Base-by-base conservation (phyloP, 441 rosid genomes). In the Arabidopsis hybrid region DNA sequence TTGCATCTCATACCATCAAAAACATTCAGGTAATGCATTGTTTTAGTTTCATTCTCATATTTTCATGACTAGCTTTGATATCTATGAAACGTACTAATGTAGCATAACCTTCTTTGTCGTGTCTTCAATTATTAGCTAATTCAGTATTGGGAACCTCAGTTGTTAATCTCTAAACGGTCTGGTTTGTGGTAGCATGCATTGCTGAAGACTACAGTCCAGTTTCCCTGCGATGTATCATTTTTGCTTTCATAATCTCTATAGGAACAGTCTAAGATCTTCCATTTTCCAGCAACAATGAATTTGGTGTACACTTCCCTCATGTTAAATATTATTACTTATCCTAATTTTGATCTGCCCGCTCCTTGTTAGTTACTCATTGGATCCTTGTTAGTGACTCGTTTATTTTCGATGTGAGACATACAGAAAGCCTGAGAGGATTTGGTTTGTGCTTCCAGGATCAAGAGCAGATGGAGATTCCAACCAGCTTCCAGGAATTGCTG, bases 401-500 rank as follows among this genome's bases (percentile, higher is more conserved):
- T 3, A 7, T 21, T 49, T 69, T 21, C 1, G 9, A 57, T 49
- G 47, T 12, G 18, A 64, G 56, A 26, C 36, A 40, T 57, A 26
- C 47, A 49, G 67, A 57, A 57, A 14, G 47, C 49, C 80, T 76
- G 35, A 76, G 13, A 8, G 18, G 11, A 34, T 49, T 77, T 73
- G 68, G 69, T 39, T 49, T 73, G 71, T 55, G 99, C 85, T 92
- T 85, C 90, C 89, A 53, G 97, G 99, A 60, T 66, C 83, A 75
- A 92, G 89, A 85, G 80, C 87, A 26, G 99, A 95, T 76, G 99
- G 97, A 74, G 97, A 92, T 76, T 73, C 86, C 53, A 92, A 85
- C 80, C 97, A 89, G 72, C 94, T 95, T 58, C 97, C 96, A 72
- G 91, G 95, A 61, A 88, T 95, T 86, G 96, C 99, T 72, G 84